A percentile compares a stretch with the other conserved stretches of the same genome.
These are phyloP conservation scores for Chlorella variabilis DNA, from an alignment of 163 green algal species.

Conservation along the genomic window DNA sequence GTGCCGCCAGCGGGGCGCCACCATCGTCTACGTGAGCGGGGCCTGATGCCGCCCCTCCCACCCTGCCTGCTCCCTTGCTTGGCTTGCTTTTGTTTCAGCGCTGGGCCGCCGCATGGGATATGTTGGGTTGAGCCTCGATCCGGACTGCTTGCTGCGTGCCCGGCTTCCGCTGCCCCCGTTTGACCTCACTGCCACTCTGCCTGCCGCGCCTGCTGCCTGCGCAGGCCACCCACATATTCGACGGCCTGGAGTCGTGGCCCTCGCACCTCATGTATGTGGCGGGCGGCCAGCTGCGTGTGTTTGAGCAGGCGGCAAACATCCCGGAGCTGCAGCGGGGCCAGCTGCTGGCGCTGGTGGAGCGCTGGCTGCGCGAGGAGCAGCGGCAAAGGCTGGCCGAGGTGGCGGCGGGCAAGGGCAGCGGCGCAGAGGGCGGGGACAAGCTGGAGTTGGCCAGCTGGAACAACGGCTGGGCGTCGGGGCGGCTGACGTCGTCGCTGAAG, in stretches of 20 bases:
- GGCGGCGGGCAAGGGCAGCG: slow-evolving; percentile 53
- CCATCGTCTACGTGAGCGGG: slow-evolving; percentile 54
- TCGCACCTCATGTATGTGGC: slow-evolving; percentile 91
- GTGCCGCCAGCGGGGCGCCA: slow-evolving; percentile 67
- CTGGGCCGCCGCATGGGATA: too few species aligned
- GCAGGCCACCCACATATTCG: slow-evolving; percentile 98
- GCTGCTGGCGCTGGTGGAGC: slow-evolving; percentile 77
- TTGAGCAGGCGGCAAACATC: slow-evolving; percentile 53
- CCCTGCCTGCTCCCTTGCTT: too few species aligned
- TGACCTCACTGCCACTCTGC: too few species aligned
- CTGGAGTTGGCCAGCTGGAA: slow-evolving; percentile 73
- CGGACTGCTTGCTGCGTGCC: too few species aligned
- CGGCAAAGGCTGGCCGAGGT: slow-evolving; percentile 57
- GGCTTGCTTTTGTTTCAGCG: too few species aligned
- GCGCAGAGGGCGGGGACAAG: background rate
- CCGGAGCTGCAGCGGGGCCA: slow-evolving; percentile 65
- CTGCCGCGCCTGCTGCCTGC: too few species aligned
- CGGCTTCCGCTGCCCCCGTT: too few species aligned
- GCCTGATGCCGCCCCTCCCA: too few species aligned
- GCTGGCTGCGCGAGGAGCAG: slow-evolving; percentile 64
- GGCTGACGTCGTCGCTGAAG: slow-evolving; percentile 69
- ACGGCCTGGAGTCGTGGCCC: slow-evolving; percentile 94
- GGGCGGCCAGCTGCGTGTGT: slow-evolving; percentile 59
- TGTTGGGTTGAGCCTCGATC: too few species aligned
- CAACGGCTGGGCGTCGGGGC: slow-evolving; percentile 86